phyloP scores from a whole-genome alignment of 495 filamentous ascomycete species.

The Xylaria bambusicola region DNA sequence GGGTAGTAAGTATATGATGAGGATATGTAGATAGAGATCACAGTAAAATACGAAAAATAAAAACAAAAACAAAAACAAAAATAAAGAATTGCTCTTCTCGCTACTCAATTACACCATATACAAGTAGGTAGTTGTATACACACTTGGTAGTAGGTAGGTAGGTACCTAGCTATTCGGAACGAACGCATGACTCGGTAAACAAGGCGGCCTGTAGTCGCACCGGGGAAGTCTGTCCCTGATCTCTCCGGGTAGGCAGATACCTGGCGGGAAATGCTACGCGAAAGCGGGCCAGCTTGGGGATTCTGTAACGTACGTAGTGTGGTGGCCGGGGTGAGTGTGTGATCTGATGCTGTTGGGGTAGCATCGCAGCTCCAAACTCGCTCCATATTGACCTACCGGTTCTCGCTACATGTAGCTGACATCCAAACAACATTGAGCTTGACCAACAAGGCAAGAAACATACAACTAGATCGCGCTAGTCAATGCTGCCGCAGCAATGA shows the following conservation, averaged over 20 bases:
- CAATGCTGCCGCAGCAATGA: slow-evolving; percentile 3
- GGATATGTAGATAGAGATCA: too few species aligned
- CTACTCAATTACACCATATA: too few species aligned
- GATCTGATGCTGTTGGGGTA: slow-evolving; percentile 17
- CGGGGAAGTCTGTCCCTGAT: background rate
- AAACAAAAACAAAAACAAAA: background rate
- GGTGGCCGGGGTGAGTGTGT: slow-evolving; percentile 15
- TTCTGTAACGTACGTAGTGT: slow-evolving; percentile 7
- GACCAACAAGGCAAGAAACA: slow-evolving; percentile 4
- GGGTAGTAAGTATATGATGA: too few species aligned
- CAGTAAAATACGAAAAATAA: too few species aligned
- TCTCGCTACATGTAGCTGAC: slow-evolving; percentile 8
- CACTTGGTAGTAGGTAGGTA: background rate
- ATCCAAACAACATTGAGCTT: slow-evolving; percentile 9
- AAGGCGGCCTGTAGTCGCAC: background rate
- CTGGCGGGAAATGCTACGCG: slow-evolving; percentile 9
- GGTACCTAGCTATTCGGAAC: background rate
- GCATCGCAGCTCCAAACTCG: slow-evolving; percentile 17
- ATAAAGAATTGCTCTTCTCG: background rate
- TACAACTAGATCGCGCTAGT: slow-evolving; percentile 7
- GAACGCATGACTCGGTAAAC: background rate
- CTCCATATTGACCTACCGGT: slow-evolving; percentile 17
- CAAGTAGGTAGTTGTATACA: too few species aligned
- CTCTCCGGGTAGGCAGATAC: background rate
- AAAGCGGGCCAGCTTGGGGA: slow-evolving; percentile 10